phyloP scores from a whole-genome alignment of 495 filamentous ascomycete species.

The Lasiosphaeria hispida region DNA sequence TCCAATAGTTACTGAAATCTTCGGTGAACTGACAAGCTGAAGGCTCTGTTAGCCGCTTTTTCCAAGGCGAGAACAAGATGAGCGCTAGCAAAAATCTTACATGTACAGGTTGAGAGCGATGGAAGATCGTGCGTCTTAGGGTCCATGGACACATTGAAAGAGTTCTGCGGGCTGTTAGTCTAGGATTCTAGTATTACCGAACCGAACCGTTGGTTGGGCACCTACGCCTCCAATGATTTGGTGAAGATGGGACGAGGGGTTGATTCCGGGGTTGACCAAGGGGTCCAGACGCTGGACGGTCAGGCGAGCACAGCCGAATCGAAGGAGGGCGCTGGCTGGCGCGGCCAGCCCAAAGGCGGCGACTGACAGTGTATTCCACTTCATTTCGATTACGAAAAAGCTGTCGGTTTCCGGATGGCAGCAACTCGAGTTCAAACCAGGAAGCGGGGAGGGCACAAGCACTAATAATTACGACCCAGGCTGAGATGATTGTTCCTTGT shows the following conservation, averaged over 20 bases:
- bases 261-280: conserved; percentile 23
- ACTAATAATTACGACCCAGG: no score
- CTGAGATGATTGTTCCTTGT: neutral
- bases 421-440: neutral
- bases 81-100: no score
- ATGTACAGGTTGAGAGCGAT: conserved; percentile 30
- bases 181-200: conserved; percentile 21
- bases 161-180: conserved; percentile 16
- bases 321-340: conserved; percentile 46
- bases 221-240: conserved; percentile 34
- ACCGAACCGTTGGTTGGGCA: conserved; percentile 34
- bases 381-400: conserved; percentile 26
- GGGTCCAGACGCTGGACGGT: conserved; percentile 31
- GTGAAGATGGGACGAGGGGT: conserved; percentile 28
- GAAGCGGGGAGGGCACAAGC: no score
- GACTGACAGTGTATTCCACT: conserved; percentile 36
- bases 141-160: conserved; percentile 36
- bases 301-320: conserved; percentile 55
- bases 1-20: conserved; percentile 45
- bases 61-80: no score
- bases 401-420: neutral
- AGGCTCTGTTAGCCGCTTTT: no score
- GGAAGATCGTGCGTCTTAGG: conserved; percentile 31
- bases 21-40: conserved; percentile 34
- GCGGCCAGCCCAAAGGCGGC: conserved; percentile 45